Percentiles rank a stretch among this genome's conserved stretches.
Conservation (phyloP, 2,329 filamentous ascomycete genomes). For the Aspergillus awamori region DNA sequence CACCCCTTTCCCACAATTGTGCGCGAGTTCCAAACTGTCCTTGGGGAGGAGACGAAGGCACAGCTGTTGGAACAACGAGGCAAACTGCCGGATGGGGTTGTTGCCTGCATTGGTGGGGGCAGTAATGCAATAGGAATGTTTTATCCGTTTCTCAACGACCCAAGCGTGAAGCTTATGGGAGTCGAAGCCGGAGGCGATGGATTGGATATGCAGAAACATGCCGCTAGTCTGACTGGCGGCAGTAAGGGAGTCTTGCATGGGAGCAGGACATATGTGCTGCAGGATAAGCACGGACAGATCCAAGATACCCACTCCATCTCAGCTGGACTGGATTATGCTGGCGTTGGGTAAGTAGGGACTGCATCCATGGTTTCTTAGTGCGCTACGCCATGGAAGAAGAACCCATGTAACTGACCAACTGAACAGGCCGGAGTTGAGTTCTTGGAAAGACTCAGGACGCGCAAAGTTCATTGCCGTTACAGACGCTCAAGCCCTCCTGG, state of each 20-base stretch:
- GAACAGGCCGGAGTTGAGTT: no score
- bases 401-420: no score
- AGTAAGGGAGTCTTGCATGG: conserved; percentile 91
- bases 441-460: no score
- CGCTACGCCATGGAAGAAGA: no score
- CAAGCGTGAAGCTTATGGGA: conserved; percentile 80
- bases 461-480: no score
- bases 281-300: conserved; percentile 88
- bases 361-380: no score
- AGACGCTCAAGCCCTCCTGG: no score
- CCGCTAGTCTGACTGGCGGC: conserved; percentile 81
- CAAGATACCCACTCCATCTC: conserved; percentile 89
- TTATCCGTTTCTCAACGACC: conserved; percentile 84
- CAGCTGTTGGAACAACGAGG: conserved; percentile 80
- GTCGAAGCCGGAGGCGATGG: conserved; percentile 93
- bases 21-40: conserved; percentile 93
- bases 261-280: conserved; percentile 88
- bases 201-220: conserved; percentile 76
- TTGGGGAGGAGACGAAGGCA: conserved; percentile 87
- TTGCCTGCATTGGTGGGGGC: conserved; percentile 94
- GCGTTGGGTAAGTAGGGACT: conserved; percentile 78
- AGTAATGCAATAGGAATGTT: conserved; percentile 96
- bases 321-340: conserved; percentile 91
- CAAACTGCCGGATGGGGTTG: conserved; percentile 90
- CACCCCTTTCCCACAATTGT: conserved; percentile 98